Percentiles rank a stretch among this genome's conserved stretches.
These are phyloP conservation scores for Sanghuangporus baumii DNA, from an alignment of 1,284 basidiomycete genomes.

Conservation along the genomic window DNA sequence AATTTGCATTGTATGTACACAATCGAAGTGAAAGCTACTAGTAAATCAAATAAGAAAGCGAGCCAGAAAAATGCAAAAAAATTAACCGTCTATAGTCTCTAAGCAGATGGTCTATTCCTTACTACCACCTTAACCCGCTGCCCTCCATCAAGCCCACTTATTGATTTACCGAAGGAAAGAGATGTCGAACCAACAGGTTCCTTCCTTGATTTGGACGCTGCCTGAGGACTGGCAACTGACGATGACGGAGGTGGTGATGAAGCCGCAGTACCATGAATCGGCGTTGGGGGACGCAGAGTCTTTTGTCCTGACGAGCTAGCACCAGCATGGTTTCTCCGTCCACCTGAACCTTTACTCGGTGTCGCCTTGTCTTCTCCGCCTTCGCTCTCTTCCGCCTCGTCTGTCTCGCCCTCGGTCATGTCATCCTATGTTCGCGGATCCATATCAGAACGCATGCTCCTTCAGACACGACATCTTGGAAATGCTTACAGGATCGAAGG, in stretches of 20 bases:
- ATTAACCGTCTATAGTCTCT: not conserved
- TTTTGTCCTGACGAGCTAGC: not conserved
- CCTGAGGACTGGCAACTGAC: slow-evolving; percentile 11
- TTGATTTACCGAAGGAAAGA: slow-evolving; percentile 1
- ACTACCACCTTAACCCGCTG: slow-evolving; percentile 6
- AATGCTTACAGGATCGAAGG: slow-evolving; percentile 67
- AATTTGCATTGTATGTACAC: not conserved
- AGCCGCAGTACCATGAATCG: slow-evolving; percentile 13
- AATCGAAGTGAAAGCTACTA: not conserved
- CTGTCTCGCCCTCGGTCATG: slow-evolving; percentile 54
- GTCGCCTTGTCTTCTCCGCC: slow-evolving; percentile 25
- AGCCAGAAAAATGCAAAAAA: not conserved
- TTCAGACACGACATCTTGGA: not conserved
- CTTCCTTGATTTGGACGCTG: not conserved
- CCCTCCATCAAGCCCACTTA: not conserved
- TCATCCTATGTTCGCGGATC: slow-evolving; percentile 35
- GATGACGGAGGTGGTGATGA: slow-evolving; percentile 16
- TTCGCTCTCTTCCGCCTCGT: slow-evolving; percentile 54
- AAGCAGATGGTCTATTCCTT: slow-evolving; percentile 6
- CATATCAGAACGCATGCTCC: slow-evolving; percentile 1
- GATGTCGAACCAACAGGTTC: not conserved
- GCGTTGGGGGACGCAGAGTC: slow-evolving; percentile 16
- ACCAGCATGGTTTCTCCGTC: slow-evolving; percentile 2
- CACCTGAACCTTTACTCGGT: not conserved
- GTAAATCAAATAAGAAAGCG: not conserved